phyloP scores from a whole-genome alignment of 371 early-diverging fungal genomes.

The Actinomucor elegans region DNA sequence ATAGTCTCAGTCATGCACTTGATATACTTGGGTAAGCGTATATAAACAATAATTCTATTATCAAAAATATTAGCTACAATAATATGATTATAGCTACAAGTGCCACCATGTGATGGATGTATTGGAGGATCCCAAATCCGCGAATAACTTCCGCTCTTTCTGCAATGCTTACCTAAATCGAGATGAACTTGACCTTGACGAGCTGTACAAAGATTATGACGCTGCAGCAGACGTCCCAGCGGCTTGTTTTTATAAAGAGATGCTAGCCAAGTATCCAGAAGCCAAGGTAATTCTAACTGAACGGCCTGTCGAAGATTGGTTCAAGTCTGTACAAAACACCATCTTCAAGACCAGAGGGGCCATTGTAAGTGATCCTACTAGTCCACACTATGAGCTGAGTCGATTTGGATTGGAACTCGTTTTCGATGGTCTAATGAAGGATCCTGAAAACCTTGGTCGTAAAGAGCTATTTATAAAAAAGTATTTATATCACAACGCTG shows the following conservation, averaged over 20 bases:
- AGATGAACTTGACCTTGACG: not conserved
- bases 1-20: not conserved
- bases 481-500: not conserved
- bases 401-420: not conserved
- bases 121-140: not conserved
- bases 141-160: not conserved
- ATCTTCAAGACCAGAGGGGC: not conserved
- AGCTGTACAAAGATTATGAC: not conserved
- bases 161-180: not conserved
- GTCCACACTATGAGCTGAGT: not conserved
- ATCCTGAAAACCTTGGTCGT: not conserved
- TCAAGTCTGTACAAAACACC: not conserved
- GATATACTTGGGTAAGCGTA: not conserved
- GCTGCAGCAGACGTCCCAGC: not conserved
- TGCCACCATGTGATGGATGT: not conserved
- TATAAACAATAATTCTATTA: too few species aligned
- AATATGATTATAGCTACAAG: not conserved
- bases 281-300: not conserved
- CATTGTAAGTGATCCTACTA: not conserved
- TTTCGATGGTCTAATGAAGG: not conserved
- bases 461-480: not conserved
- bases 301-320: not conserved
- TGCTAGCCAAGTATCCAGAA: not conserved
- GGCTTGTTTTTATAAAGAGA: not conserved
- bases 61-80: too few species aligned